Evolutionary conservation across 23 red algal genomes (phyloP), one percentile per base, ranked within the genome.

Genomic region (Gracilariopsis chorda): DNA sequence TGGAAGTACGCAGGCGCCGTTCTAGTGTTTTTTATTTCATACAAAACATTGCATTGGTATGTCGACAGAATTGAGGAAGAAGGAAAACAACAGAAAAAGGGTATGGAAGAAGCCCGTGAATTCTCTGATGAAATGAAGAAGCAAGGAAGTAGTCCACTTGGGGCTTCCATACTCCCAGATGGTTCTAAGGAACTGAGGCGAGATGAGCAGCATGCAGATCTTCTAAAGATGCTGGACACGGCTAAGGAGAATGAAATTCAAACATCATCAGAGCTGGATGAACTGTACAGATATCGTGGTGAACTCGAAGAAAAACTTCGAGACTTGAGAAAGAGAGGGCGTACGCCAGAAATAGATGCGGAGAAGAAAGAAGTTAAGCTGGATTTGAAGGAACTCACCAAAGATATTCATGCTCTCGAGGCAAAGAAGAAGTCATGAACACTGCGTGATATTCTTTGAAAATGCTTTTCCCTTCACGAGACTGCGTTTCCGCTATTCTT

Each of bases 41-140:
- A 91, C 27, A 91, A 91, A 51, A 82, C 57, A 4, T 75, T 91
- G 53, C 88, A 91, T 40, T 91, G 88, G 88, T 91, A 91, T 63
- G 88, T 91, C 20, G 88, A 82, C 25, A 56, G 77, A 56, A 37
- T 91, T 23, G 88, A 80, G 48, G 88, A 56, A 35, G 88, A 91
- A 24, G 88, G 88, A 2, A 69, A 82, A 46, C 52, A 59, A 56
- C 51, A 47, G 32, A 73, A 74, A 46, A 74, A 80, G 51, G 58
- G 65, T 16, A 21, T 91, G 59, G 88, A 91, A 57, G 88, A 89
- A 37, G 28, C 65, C 28, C 48, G 58, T 11, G 58, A 76, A 33
- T 49, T 89, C 41, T 49, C 52, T 17, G 43, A 77, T 53, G 82
- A 87, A 45, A 37, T 80, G 0, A 59, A 80, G 20, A 55, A 58